Evolutionary conservation across 2,329 filamentous ascomycete species (phyloP), one percentile per base, ranked within the genome.

Genomic region (Alternaria conjuncta): DNA sequence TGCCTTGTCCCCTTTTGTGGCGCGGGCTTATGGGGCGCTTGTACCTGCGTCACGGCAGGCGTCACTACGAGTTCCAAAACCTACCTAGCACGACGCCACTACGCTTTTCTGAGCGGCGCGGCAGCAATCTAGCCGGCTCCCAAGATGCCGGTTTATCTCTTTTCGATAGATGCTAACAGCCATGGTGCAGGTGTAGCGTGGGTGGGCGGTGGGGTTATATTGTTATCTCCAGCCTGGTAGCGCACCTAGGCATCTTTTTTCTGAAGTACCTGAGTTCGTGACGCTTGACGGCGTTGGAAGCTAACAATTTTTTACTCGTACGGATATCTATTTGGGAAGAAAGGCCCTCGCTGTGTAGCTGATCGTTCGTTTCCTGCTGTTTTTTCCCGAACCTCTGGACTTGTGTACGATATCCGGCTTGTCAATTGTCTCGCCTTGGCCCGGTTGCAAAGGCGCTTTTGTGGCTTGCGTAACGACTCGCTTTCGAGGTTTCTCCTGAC

Each of bases 121-220:
- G 32, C 41, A 44, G 21, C 36, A 55, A 53, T 53, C 28, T 41
- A 53, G 49, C 53, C 53, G 32, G 32, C 32, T 55, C 25, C 53
- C 53, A 55, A 55, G 53, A 55, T 20, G 23, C 26, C 30, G 21
- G 30, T 36, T 49, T 49, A 25, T 47, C 28, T 9, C 25, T 58
- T 58, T 58, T 58, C 56, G 46, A 58, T 58, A 41, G 36, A 58
- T 50, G 32, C 56, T 50, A 53, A 58, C n/a, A 18, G 21, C 20
- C 23, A 51, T 53, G 56, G 56, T 58, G 56, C 46, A 44, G 45
- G 36, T 51, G 56, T 58, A 58, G 55, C 55, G 49, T 13, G 55
- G 32, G 32, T 20, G 20, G 30, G 11, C 36, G 36, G 49, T 51
- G 28, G 49, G 49, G 28, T 53, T 23, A 18, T 18, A 53, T 41